Conservation (phyloP, 2,329 filamentous ascomycete species). For the Rhynchosporium agropyri region DNA sequence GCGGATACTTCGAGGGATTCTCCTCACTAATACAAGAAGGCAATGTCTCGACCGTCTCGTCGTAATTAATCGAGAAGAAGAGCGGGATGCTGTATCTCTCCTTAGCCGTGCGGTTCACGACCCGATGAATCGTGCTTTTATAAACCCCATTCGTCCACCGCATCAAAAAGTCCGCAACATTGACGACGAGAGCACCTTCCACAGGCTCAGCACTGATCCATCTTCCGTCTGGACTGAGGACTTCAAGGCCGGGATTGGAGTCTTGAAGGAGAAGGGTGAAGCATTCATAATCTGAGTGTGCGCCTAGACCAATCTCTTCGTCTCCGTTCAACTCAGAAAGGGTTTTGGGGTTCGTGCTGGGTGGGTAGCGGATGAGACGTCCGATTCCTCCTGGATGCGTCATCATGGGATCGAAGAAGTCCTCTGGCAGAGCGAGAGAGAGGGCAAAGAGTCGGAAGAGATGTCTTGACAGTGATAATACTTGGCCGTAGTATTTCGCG, state of each 20-base stretch:
- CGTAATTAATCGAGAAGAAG: constrained; percentile 49
- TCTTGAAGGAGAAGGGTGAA: constrained; percentile 59
- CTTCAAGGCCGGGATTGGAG: constrained; percentile 53
- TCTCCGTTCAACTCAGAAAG: constrained; percentile 37
- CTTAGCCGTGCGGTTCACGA: constrained; percentile 53
- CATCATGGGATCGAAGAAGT: constrained; percentile 47
- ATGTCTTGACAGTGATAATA: constrained; percentile 44
- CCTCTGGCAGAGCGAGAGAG: constrained; percentile 46
- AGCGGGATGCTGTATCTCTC: constrained; percentile 60
- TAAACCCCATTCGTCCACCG: constrained; percentile 56
- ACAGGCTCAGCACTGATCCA: constrained; percentile 52
- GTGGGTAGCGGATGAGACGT: constrained; percentile 54
- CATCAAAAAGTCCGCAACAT: constrained; percentile 53
- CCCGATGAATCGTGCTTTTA: constrained; percentile 56
- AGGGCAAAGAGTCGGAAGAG: constrained; percentile 45
- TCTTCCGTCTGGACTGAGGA: constrained; percentile 49
- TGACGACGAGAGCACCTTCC: constrained; percentile 53
- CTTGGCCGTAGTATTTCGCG: constrained; percentile 38
- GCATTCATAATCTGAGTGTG: constrained; percentile 59
- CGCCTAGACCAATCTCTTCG: constrained; percentile 45
- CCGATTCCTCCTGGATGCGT: constrained; percentile 49
- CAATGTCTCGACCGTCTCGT: constrained; percentile 40
- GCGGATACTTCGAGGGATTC: constrained; percentile 37
- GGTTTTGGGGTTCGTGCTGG: constrained; percentile 42
- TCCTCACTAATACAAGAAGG: constrained; percentile 38